Evolutionary conservation across 208 protist genomes (phyloP).

Genomic region (Vickermania ingenoplastis): DNA sequence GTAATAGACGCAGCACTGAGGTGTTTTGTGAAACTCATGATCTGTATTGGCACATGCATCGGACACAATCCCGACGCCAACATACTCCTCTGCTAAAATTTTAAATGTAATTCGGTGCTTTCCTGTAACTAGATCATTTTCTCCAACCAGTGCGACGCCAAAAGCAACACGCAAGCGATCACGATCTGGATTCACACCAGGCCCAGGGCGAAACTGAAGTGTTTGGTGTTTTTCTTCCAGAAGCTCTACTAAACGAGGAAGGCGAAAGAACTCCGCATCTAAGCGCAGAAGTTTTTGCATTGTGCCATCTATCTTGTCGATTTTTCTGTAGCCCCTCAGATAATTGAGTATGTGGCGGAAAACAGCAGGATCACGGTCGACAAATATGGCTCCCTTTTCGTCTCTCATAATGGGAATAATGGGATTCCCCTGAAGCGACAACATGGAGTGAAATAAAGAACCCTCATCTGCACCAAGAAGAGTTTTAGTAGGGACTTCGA

Average conservation of each 20-base stretch:
- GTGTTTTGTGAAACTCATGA: constrained; percentile 83
- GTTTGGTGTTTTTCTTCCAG: constrained; percentile 24
- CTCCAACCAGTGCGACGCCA: constrained; percentile 65
- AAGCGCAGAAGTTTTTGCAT: constrained; percentile 45
- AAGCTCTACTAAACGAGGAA: constrained; percentile 36
- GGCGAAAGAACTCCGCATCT: constrained; percentile 73
- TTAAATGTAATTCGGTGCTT: constrained; percentile 76
- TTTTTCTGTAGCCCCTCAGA: constrained; percentile 57
- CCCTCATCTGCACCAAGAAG: constrained; percentile 26
- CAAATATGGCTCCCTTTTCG: constrained; percentile 48
- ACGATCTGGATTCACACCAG: constrained; percentile 65
- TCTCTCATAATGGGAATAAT: constrained; percentile 30
- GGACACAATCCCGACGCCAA: constrained; percentile 83
- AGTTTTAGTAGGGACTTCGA: constrained; percentile 54
- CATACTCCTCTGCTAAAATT: constrained; percentile 66
- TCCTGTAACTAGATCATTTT: constrained; percentile 67
- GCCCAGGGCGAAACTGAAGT: constrained; percentile 22
- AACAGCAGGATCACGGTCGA: constrained; percentile 75
- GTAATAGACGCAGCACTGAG: constrained; percentile 86
- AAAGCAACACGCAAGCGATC: constrained; percentile 76
- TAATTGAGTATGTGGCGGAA: constrained; percentile 81
- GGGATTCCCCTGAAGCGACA: constrained; percentile 4
- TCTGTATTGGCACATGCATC: constrained; percentile 66
- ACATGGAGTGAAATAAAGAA: constrained; percentile 27
- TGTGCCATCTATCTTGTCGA: neutral